A percentile compares a stretch with the other conserved stretches of the same genome.
These are phyloP conservation scores for Penicillium chermesinum DNA, from an alignment of 495 filamentous ascomycete genomes.

Conservation along the genomic window DNA sequence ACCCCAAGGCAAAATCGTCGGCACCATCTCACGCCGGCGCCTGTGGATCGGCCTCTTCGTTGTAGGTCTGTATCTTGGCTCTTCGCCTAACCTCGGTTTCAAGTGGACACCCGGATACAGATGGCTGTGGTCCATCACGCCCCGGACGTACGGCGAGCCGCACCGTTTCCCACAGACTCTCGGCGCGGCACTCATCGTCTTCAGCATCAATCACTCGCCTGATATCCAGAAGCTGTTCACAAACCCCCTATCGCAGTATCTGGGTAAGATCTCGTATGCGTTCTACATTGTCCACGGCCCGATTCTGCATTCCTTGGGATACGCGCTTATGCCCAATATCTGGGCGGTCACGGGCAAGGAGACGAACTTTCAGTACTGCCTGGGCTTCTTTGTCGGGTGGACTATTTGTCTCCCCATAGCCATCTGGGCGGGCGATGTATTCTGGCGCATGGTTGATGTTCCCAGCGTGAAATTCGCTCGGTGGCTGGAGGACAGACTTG, in stretches of 20 bases:
- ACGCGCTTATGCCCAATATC: constrained; percentile 46
- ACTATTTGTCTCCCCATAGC: constrained; percentile 46
- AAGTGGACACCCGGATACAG: constrained; percentile 43
- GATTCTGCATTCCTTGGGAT: constrained; percentile 47
- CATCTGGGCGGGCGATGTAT: constrained; percentile 55
- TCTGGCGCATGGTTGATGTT: constrained; percentile 55
- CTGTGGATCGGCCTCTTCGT: constrained; percentile 51
- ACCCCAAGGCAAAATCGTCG: constrained; percentile 23
- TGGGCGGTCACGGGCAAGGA: constrained; percentile 50
- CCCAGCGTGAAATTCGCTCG: constrained; percentile 52
- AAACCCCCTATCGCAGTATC: constrained; percentile 53
- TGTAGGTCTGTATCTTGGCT: constrained; percentile 40
- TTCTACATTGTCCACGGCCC: constrained; percentile 64
- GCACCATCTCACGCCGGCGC: constrained; percentile 40
- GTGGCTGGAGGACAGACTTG: constrained; percentile 43
- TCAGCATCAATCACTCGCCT: constrained; percentile 48
- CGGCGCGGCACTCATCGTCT: constrained; percentile 51
- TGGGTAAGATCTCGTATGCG: constrained; percentile 57
- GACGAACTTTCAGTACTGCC: constrained; percentile 46
- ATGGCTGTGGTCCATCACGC: constrained; percentile 39
- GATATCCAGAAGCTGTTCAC: constrained; percentile 52
- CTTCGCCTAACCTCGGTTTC: constrained; percentile 38
- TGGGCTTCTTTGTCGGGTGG: constrained; percentile 48
- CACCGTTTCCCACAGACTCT: constrained; percentile 46
- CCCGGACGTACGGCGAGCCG: constrained; percentile 37